phyloP scores from a whole-genome alignment of 2,329 filamentous ascomycete species.

The Fusarium anthophilum region DNA sequence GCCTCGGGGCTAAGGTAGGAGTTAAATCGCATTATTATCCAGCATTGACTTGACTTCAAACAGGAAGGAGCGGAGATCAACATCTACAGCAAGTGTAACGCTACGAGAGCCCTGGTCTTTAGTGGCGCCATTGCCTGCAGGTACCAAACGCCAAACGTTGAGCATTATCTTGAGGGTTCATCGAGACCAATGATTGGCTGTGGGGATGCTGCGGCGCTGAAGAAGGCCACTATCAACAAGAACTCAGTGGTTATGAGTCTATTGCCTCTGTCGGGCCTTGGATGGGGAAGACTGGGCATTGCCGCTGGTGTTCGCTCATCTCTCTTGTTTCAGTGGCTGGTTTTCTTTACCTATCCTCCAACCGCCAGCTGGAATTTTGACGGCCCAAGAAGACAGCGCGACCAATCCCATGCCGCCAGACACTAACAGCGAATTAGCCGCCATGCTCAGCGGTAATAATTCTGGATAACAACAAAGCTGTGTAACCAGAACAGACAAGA shows the following conservation, averaged over 20 bases:
- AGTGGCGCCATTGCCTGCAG: slow-evolving; percentile 37
- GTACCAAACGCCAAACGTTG: slow-evolving; percentile 34
- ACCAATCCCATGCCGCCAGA: slow-evolving; percentile 32
- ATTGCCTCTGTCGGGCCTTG: neutral
- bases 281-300: slow-evolving; percentile 7
- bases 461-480: slow-evolving; percentile 6
- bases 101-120: neutral
- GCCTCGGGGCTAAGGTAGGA: neutral
- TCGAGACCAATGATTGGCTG: slow-evolving; percentile 14
- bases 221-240: neutral
- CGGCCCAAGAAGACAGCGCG: slow-evolving; percentile 16
- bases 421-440: slow-evolving; percentile 28
- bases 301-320: slow-evolving; percentile 7
- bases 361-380: slow-evolving; percentile 35
- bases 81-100: slow-evolving; percentile 21
- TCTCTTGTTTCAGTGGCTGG: slow-evolving; percentile 26
- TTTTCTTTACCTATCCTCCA: slow-evolving; percentile 26
- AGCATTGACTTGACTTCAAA: slow-evolving; percentile 30
- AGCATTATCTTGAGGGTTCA: slow-evolving; percentile 15
- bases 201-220: neutral
- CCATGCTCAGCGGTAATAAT: slow-evolving; percentile 24
- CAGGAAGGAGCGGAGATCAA: slow-evolving; percentile 27
- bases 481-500: neutral
- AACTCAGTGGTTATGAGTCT: slow-evolving; percentile 12
- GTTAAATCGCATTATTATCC: slow-evolving; percentile 16